These are phyloP conservation scores for Penicillium hordei DNA, from an alignment of 2,329 filamentous ascomycete species.

Conservation along the genomic window DNA sequence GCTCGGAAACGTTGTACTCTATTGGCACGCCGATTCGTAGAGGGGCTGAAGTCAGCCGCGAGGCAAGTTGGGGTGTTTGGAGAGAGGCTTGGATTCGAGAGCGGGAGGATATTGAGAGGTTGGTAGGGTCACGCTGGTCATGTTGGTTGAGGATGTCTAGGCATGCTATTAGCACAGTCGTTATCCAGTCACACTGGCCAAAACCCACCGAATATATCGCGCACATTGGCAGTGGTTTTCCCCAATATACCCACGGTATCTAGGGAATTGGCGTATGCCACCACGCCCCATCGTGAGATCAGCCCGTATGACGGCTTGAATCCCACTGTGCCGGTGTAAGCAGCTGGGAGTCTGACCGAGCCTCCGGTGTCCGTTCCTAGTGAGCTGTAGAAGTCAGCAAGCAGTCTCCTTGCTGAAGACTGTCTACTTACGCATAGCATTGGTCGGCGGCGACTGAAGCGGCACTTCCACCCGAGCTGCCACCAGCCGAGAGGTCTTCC, in stretches of 20 bases:
- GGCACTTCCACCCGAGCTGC: constrained; percentile 92
- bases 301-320: constrained; percentile 93
- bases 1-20: constrained; percentile 87
- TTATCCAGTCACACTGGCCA: neutral
- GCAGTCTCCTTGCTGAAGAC: neutral
- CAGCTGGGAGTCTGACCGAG: constrained; percentile 81
- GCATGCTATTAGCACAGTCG: constrained; percentile 12
- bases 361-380: constrained; percentile 93
- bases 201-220: constrained; percentile 51
- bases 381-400: constrained; percentile 51
- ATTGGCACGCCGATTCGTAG: constrained; percentile 59
- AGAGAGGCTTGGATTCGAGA: constrained; percentile 50
- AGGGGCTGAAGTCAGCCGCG: constrained; percentile 26
- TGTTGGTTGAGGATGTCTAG: constrained; percentile 55
- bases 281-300: constrained; percentile 79
- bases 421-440: constrained; percentile 54
- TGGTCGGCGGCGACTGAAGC: constrained; percentile 70
- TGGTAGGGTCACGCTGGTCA: constrained; percentile 75
- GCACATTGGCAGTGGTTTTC: constrained; percentile 52
- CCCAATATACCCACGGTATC: constrained; percentile 84
- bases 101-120: constrained; percentile 59
- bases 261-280: constrained; percentile 88
- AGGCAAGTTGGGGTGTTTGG: constrained; percentile 20
- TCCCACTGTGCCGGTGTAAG: constrained; percentile 78
- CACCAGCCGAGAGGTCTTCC: constrained; percentile 67